A percentile compares a stretch with the other conserved stretches of the same genome.
Evolutionary conservation across 1,139 yeast genomes (phyloP).

Genomic region (Blastobotrys persicus): DNA sequence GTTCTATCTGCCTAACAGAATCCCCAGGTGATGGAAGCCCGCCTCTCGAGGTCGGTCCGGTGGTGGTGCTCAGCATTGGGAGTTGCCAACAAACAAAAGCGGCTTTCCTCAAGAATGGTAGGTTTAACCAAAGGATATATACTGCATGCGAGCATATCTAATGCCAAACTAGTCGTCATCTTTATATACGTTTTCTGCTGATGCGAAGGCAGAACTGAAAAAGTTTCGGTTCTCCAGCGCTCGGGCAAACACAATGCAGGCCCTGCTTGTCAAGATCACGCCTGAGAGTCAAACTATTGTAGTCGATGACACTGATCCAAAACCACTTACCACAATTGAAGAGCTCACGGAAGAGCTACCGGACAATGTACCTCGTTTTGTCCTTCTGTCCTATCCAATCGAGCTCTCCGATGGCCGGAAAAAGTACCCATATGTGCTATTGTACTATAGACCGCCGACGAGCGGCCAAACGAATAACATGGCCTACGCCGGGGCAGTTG

Average conservation of each 20-base stretch:
- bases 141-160: too few relatives aligned
- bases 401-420: conserved; percentile 68
- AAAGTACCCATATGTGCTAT: conserved; percentile 67
- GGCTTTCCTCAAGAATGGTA: not conserved
- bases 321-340: conserved; percentile 39
- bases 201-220: conserved; percentile 57
- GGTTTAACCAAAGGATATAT: too few relatives aligned
- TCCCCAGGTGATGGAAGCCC: too few relatives aligned
- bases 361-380: conserved; percentile 73
- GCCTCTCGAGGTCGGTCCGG: too few relatives aligned
- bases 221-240: conserved; percentile 74
- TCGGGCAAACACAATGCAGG: conserved; percentile 61
- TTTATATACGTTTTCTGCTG: conserved; percentile 63
- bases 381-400: conserved; percentile 75
- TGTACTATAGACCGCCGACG: conserved; percentile 86
- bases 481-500: conserved; percentile 90
- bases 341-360: conserved; percentile 75
- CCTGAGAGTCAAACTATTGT: conserved; percentile 19
- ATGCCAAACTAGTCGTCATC: conserved; percentile 4
- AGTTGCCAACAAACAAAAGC: not conserved
- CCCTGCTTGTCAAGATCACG: conserved; percentile 52
- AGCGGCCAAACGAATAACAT: conserved; percentile 74
- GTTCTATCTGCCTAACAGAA: too few relatives aligned
- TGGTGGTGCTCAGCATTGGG: too few relatives aligned
- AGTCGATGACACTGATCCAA: conserved; percentile 27